phyloP scores from a whole-genome alignment of 495 filamentous ascomycete genomes.

The Hypomontagnella monticulosa region DNA sequence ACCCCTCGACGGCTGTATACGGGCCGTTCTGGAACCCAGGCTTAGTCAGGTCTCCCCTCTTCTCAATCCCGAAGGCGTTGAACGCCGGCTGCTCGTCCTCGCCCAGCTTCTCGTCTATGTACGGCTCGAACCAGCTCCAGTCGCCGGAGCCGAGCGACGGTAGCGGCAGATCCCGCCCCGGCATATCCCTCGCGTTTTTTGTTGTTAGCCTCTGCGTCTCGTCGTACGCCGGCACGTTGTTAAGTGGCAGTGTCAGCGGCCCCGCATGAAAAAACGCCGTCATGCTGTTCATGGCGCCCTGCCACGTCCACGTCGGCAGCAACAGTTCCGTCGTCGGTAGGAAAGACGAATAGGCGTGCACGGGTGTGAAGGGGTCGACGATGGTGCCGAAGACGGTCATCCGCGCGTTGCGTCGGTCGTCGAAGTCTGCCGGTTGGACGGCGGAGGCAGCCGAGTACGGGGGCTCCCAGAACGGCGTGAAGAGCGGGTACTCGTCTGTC shows the following conservation, averaged over 20 bases:
- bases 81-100: conserved; percentile 17
- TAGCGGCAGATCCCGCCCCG: conserved; percentile 30
- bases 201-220: conserved; percentile 18
- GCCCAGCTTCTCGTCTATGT: conserved; percentile 16
- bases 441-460: conserved; percentile 11
- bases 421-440: conserved; percentile 11
- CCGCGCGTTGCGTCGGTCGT: conserved; percentile 22
- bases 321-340: conserved; percentile 48
- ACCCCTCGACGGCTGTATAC: conserved; percentile 58
- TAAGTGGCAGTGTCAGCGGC: conserved; percentile 49
- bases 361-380: conserved; percentile 57
- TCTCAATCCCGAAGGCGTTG: conserved; percentile 44
- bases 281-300: conserved; percentile 55
- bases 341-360: conserved; percentile 53
- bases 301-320: conserved; percentile 56
- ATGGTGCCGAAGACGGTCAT: conserved; percentile 47
- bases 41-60: conserved; percentile 27
- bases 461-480: conserved; percentile 39
- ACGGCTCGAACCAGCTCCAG: conserved; percentile 63
- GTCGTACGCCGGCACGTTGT: conserved; percentile 43
- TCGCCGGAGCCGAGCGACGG: conserved; percentile 38
- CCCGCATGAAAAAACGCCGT: conserved; percentile 59
- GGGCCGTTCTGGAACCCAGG: conserved; percentile 49
- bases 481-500: conserved; percentile 34
- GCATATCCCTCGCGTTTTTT: conserved; percentile 11